phyloP scores from a whole-genome alignment of 1,284 basidiomycete genomes.

The Tilletia caries region DNA sequence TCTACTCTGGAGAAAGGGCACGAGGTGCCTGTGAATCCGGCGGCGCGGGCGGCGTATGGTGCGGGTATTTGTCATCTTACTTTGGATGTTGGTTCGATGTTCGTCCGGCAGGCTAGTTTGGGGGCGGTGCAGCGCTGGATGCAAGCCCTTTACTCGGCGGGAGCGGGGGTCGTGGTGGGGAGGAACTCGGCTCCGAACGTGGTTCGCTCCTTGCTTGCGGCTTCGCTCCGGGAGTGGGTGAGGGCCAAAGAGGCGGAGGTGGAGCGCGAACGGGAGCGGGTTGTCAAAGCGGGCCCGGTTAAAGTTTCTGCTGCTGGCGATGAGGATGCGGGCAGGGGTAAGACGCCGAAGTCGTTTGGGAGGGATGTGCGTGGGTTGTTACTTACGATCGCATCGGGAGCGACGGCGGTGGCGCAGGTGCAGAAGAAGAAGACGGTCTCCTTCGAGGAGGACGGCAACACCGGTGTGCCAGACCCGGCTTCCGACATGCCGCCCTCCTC shows the following conservation, averaged over 20 bases:
- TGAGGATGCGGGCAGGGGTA: constrained; percentile 23
- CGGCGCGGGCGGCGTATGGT: not conserved
- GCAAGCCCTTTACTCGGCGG: not conserved
- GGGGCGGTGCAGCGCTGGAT: constrained; percentile 25
- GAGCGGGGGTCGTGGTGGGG: too few relatives aligned
- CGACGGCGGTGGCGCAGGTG: not conserved
- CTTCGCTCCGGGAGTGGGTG: not conserved
- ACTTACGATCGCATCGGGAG: constrained; percentile 25
- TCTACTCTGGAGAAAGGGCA: not conserved
- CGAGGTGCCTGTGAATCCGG: not conserved
- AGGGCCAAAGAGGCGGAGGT: not conserved
- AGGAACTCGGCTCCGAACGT: too few relatives aligned
- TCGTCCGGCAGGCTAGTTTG: constrained; percentile 29
- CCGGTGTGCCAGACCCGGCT: too few relatives aligned
- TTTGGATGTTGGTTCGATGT: constrained; percentile 2
- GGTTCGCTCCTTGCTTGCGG: constrained; percentile 12
- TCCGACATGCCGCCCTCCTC: not conserved
- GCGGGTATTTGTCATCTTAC: not conserved
- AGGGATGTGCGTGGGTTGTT: constrained; percentile 33
- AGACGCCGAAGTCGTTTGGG: constrained; percentile 13
- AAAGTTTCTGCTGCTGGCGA: constrained; percentile 30
- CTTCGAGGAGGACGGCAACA: too few relatives aligned
- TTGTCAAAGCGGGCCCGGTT: constrained; percentile 7
- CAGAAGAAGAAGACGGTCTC: not conserved
- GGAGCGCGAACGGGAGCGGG: not conserved